These are phyloP conservation scores for Triticum aestivum DNA, from an alignment of 176 grass and related monocot genomes.

Conservation along the genomic window DNA sequence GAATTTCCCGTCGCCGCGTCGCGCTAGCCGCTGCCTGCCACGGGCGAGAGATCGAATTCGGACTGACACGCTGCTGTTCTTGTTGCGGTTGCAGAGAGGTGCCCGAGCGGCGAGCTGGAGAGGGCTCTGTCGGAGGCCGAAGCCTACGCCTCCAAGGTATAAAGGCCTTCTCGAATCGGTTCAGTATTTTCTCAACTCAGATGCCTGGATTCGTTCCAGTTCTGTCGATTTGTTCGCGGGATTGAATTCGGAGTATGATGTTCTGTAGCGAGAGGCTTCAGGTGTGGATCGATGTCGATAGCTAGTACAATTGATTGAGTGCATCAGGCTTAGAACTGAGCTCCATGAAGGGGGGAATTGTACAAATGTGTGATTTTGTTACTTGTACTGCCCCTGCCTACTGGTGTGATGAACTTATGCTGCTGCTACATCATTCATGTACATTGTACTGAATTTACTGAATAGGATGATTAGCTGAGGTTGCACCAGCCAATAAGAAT, in stretches of 20 bases:
- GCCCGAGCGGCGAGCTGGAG: slow-evolving; percentile 29
- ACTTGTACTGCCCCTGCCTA: background rate
- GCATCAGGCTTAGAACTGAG: background rate
- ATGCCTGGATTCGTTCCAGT: background rate
- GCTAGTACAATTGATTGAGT: background rate
- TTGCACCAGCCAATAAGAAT: background rate
- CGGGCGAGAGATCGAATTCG: background rate
- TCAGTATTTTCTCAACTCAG: background rate
- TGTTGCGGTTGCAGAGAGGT: slow-evolving; percentile 18
- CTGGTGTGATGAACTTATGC: background rate
- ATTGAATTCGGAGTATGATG: background rate
- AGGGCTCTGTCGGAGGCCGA: slow-evolving; percentile 58
- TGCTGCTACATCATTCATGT: background rate
- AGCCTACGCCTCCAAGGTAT: slow-evolving; percentile 59
- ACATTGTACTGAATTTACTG: background rate
- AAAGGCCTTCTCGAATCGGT: background rate
- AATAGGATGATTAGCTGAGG: background rate
- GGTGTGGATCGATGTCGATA: background rate
- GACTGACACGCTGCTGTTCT: background rate
- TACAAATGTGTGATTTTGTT: background rate
- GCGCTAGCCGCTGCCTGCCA: no score
- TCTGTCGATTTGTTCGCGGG: background rate
- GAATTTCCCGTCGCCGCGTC: background rate
- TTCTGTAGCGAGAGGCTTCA: background rate
- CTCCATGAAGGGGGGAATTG: background rate